Evolutionary conservation across 305 asterid species (phyloP), one percentile per base, ranked within the genome.

Genomic region (Solanum hybrid): DNA sequence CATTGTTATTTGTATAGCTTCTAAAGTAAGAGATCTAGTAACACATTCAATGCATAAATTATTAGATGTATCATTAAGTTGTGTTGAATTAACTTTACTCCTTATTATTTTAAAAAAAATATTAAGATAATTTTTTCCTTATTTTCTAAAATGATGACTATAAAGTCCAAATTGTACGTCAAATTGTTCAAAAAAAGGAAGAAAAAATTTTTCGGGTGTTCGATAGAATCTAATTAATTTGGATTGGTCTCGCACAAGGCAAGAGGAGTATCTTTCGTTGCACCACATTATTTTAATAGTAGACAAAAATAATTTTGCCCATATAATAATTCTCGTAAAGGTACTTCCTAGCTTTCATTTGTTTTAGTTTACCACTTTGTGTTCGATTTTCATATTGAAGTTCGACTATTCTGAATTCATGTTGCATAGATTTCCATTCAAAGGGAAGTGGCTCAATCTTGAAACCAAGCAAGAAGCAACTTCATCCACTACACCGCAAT

Each of bases 401-500:
- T 3, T 3, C 10, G 10, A 56, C 5, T 6, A 56, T 20, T 7
- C 0, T 20, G 0, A 60, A 60, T 56, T 56, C 24, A 0, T 20
- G 0, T 0, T 1, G 5, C 10, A 1, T 0, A 60, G 5, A 60
- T 60, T 60, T 1, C 26, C 11, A 20, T 20, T 7, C 0, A 20
- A 56, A 0, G 24, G 2, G 0, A 42, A 20, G 10, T 56, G 11
- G 4, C 5, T 56, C 26, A 3, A 56, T 0, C 11, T 60, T 60
- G 0, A 60, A 60, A 60, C 0, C 0, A 60, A 60, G 11, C 2
- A 7, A 60, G 10, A 60, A 60, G 0, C 11, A 60, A 20, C 71
- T 3, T 60, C 2, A 60, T 60, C 0, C 2, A 0, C 5, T 20
- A 0, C 10, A 7, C 0, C 24, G 2, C 11, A 0, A 60, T 60